Evolutionary conservation across 345 rosid species (phyloP).

Genomic region (Salix viminalis): DNA sequence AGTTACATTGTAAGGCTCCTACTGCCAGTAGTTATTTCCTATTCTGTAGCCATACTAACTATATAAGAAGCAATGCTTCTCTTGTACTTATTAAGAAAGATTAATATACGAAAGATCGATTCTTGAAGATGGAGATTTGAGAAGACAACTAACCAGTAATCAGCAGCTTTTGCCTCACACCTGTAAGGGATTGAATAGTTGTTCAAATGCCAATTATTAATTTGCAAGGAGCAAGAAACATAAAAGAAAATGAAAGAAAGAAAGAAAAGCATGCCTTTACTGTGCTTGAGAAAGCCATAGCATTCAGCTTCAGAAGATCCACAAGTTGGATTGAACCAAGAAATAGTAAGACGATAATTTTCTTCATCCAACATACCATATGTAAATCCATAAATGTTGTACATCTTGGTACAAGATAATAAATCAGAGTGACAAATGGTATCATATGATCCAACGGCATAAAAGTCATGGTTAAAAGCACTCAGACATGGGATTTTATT

Average conservation of each 20-base stretch:
- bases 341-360: not conserved
- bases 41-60: too few species aligned
- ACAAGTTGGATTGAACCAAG: not conserved
- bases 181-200: not conserved
- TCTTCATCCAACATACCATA: rapidly evolving
- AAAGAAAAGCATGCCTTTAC: not conserved
- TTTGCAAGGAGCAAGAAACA: not conserved
- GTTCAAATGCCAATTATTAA: too few species aligned
- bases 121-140: too few species aligned
- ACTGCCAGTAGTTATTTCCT: too few species aligned
- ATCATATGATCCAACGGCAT: rapidly evolving
- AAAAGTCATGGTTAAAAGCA: not conserved
- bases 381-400: not conserved
- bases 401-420: slow-evolving; percentile 13
- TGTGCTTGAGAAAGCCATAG: not conserved
- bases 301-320: not conserved
- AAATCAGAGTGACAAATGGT: not conserved
- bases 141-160: not conserved
- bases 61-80: too few species aligned
- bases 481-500: not conserved
- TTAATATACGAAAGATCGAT: too few species aligned
- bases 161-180: not conserved
- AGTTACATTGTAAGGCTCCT: too few species aligned
- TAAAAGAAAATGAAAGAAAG: not conserved
- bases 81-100: too few species aligned